Conservation (phyloP, 176 grass and related monocot genomes). For the Calamus simplicifolius region DNA sequence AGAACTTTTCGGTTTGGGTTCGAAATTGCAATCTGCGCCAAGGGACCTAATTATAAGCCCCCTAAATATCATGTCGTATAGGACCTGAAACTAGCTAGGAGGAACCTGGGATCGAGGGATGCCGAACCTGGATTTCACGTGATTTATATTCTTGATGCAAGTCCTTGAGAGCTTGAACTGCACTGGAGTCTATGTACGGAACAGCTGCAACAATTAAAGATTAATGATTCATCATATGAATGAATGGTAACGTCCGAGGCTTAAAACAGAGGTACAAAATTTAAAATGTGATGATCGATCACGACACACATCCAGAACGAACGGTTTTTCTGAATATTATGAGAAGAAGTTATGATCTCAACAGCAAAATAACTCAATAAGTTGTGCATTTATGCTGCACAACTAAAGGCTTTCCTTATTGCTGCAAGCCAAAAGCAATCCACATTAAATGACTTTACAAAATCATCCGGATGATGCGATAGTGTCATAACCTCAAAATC, state of each 20-base stretch:
- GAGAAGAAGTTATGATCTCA: no score
- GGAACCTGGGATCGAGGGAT: neutral
- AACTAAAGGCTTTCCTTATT: no score
- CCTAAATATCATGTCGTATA: neutral
- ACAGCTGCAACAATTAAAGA: slow-evolving; percentile 1
- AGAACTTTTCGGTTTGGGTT: slow-evolving; percentile 19
- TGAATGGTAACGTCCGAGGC: neutral
- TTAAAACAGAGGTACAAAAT: neutral
- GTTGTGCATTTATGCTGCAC: no score
- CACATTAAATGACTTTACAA: no score
- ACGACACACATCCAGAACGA: no score
- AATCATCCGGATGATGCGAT: no score
- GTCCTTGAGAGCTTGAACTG: slow-evolving; percentile 16
- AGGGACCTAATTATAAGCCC: neutral
- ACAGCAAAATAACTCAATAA: no score
- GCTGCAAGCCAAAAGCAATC: no score
- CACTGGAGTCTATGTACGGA: slow-evolving; percentile 13
- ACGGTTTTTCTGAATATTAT: no score
- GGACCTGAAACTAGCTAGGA: no score
- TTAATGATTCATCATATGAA: neutral
- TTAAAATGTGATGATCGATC: no score
- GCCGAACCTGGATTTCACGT: slow-evolving; percentile 7
- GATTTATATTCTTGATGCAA: slow-evolving; percentile 18
- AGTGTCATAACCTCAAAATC: no score
- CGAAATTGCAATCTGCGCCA: slow-evolving; percentile 10